Percentiles rank a stretch among this genome's conserved stretches.
These are phyloP conservation scores for Beauveria scarabaeidicola DNA, from an alignment of 2,329 filamentous ascomycete genomes.

Conservation along the genomic window DNA sequence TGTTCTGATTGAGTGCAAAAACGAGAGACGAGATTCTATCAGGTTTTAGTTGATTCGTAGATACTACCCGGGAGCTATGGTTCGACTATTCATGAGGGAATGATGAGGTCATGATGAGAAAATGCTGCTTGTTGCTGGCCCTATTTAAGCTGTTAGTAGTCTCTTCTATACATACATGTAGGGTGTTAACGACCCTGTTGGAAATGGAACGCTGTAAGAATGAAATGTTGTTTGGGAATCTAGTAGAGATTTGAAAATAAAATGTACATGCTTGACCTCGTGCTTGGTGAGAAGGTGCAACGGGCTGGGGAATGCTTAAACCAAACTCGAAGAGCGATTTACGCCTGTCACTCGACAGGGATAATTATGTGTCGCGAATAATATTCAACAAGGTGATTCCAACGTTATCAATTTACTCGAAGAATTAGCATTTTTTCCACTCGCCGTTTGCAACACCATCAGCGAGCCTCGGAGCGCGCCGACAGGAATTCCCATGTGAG, in stretches of 20 bases:
- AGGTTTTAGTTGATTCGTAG: neutral
- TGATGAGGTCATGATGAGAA: neutral
- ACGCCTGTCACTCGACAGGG: no score
- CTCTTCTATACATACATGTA: neutral
- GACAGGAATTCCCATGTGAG: constrained; percentile 21
- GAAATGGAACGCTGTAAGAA: neutral
- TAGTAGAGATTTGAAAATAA: no score
- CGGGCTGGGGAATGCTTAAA: neutral
- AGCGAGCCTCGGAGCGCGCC: constrained; percentile 19
- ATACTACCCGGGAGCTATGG: neutral
- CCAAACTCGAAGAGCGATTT: neutral
- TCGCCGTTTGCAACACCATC: neutral
- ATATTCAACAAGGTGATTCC: neutral
- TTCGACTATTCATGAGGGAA: neutral
- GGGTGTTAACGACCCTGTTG: neutral
- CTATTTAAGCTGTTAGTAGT: neutral
- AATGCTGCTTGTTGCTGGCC: neutral
- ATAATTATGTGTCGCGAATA: neutral
- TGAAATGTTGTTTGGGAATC: neutral
- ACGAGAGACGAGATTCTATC: neutral
- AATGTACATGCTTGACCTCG: neutral
- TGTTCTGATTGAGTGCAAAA: neutral
- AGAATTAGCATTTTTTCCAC: neutral
- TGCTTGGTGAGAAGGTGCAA: neutral
- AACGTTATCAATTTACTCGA: neutral